Base-by-base conservation (phyloP, 2,329 filamentous ascomycete genomes). In the Hansfordia pulvinata region DNA sequence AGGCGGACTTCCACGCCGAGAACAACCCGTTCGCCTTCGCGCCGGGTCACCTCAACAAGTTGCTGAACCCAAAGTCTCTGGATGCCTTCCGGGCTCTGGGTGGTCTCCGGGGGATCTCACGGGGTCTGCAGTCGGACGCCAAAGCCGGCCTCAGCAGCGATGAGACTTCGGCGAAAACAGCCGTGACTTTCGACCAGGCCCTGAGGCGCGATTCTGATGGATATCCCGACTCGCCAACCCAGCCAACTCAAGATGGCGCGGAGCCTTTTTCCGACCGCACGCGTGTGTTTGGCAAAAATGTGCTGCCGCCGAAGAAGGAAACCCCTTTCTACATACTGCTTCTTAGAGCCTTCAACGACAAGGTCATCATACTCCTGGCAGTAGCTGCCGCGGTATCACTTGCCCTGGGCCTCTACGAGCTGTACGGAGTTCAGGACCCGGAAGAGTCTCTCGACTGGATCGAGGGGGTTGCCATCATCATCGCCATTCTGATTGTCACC, bases 11-110 rank as follows among this genome's bases (percentile, higher is more conserved):
- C 38, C 41, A 68, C 19, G 65, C 79, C 8, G 62, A 76, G 25
- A 59, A 76, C 37, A 84, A 81, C 44, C 73, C 67, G 23, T 85
- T 84, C 37, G 79, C 76, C 4, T 84, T 79, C 40, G 69, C 73
- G 1, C 76, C 76, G 2, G 79, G 79, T 5, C 77, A 84, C 32
- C 52, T 86, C 40, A 73, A 71, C 36, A 85, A 84, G 50, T 53
- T 85, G 13, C 58, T 81, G 30, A 83, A 83, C 34, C 79, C 79
- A 0, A 85, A 85, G 52, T 83, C 66, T 37, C 54, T 82, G 32
- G 56, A 64, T 11, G 79, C 76, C 6, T 82, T 82, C 35, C 65
- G 74, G 38, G 76, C 76, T 3, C 48, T 86, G 4, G 80, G 80
- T 30, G 80, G 80, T 23, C 46, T 84, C 8, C 51, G 54, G 11